Percentiles rank a stretch among this genome's conserved stretches.
phyloP scores from a whole-genome alignment of 108 stramenopile genomes.

The Schizochytrium sp. region DNA sequence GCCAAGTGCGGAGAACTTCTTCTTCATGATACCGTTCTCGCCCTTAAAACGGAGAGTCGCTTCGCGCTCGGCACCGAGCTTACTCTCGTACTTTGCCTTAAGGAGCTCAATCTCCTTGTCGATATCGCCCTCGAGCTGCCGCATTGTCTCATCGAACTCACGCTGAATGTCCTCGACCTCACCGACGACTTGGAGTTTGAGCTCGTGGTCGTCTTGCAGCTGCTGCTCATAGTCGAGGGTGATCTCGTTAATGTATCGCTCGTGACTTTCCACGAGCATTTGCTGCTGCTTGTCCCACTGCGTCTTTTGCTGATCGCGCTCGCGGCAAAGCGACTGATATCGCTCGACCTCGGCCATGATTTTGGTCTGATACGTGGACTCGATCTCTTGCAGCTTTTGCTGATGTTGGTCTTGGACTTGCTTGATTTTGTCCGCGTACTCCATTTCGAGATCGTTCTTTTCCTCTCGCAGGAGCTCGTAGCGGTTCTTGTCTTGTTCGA shows the following conservation, averaged over 20 bases:
- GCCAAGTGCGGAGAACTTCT: conserved; percentile 34
- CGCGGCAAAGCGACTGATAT: conserved; percentile 31
- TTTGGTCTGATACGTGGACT: conserved; percentile 41
- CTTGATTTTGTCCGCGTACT: conserved; percentile 37
- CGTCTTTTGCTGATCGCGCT: conserved; percentile 41
- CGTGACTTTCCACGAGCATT: conserved; percentile 36
- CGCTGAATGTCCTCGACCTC: conserved; percentile 27
- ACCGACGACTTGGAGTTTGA: conserved; percentile 28
- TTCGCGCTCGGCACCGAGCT: conserved; percentile 37
- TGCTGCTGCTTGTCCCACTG: conserved; percentile 43
- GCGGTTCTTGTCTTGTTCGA: conserved; percentile 49
- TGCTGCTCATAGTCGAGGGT: conserved; percentile 44
- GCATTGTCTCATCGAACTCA: conserved; percentile 40
- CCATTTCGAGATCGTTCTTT: conserved; percentile 39
- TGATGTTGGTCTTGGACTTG: conserved; percentile 49
- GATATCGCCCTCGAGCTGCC: conserved; percentile 55
- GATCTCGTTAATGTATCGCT: conserved; percentile 37
- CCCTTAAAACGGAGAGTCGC: conserved; percentile 39
- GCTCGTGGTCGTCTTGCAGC: conserved; percentile 42
- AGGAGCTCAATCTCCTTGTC: conserved; percentile 53
- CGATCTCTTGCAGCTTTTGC: conserved; percentile 48
- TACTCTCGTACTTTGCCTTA: conserved; percentile 38
- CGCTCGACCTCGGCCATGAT: conserved; percentile 54
- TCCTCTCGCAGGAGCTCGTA: conserved; percentile 47
- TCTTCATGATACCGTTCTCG: conserved; percentile 53